Evolutionary conservation across 2,329 filamentous ascomycete species (phyloP), one percentile per base, ranked within the genome.

Genomic region (Tolypocladium guangdongense): DNA sequence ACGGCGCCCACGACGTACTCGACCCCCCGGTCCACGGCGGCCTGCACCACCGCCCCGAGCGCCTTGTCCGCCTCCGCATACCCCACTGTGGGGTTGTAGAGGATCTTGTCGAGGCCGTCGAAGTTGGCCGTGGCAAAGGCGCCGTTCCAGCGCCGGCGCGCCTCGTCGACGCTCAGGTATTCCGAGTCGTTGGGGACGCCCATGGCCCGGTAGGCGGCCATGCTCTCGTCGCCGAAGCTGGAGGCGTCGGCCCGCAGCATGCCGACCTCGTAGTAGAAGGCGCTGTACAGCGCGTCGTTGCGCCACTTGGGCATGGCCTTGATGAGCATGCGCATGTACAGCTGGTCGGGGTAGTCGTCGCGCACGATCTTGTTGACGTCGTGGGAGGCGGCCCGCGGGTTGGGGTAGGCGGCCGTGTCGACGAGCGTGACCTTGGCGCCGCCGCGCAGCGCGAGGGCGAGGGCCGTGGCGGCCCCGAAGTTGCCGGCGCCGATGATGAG

Each of bases 41-140:
- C 71, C 54, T 76, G 74, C 7, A 79, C 78, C 16, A 83, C 75
- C 14, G 77, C 78, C 50, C 70, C 67, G 49, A 84, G 66, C 38
- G 77, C 74, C 63, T 81, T 77, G 53, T 79, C 79, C 14, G 81
- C 81, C 50, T 79, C 76, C 20, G 74, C 80, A 73, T 79, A 83
- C 2, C 81, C 81, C 63, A 78, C 81, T 35, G 73, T 76, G 55
- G 76, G 77, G 67, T 83, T 84, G 58, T 78, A 73, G 24, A 81
- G 71, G 20, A 83, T 72, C 57, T 76, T 75, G 56, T 78, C 77
- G 47, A 81, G 72, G 8, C 72, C 78, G 7, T 71, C 73, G 61
- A 82, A 82, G 56, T 83, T 72, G 35, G 80, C 75, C 46, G 80
- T 75, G 30, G 77, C 73, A 59, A 83, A 83, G 8, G 80, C 64